Evolutionary conservation across 805 yeast species (phyloP).

Genomic region (Cyberlindnera misumaiensis): DNA sequence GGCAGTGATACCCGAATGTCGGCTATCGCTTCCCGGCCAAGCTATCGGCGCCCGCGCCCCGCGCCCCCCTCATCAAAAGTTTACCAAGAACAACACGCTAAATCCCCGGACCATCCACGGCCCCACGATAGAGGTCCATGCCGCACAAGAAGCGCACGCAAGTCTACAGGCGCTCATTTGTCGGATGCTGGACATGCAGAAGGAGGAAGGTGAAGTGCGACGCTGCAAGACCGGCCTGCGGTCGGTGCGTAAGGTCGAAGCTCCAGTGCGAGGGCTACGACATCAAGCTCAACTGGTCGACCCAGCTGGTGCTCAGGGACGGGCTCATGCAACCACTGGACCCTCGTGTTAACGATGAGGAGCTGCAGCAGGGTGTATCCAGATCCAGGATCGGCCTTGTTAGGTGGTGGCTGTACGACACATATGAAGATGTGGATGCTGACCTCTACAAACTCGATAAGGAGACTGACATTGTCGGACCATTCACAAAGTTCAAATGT

Average conservation of each 20-base stretch:
- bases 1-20: no score
- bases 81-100: no score
- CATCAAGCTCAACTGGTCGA: constrained; percentile 69
- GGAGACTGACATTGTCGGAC: constrained; percentile 8
- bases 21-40: no score
- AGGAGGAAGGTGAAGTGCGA: constrained; percentile 81
- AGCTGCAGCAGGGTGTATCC: constrained; percentile 7
- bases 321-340: constrained; percentile 26
- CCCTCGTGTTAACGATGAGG: constrained; percentile 3
- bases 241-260: constrained; percentile 58
- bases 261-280: constrained; percentile 76
- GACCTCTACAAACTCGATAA: constrained; percentile 44
- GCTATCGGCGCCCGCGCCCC: no score
- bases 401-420: constrained; percentile 23
- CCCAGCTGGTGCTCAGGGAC: constrained; percentile 39
- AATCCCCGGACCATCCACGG: neutral
- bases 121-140: neutral
- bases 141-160: constrained; percentile 7
- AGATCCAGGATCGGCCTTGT: constrained; percentile 58
- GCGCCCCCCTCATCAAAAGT: no score
- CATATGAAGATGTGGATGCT: constrained; percentile 72
- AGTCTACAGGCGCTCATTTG: constrained; percentile 40
- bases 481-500: constrained; percentile 12
- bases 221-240: constrained; percentile 59
- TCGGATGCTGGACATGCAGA: constrained; percentile 88